Percentiles rank a stretch among this genome's conserved stretches.
Conservation (phyloP, 2,329 filamentous ascomycete genomes). For the Sclerotinia borealis region DNA sequence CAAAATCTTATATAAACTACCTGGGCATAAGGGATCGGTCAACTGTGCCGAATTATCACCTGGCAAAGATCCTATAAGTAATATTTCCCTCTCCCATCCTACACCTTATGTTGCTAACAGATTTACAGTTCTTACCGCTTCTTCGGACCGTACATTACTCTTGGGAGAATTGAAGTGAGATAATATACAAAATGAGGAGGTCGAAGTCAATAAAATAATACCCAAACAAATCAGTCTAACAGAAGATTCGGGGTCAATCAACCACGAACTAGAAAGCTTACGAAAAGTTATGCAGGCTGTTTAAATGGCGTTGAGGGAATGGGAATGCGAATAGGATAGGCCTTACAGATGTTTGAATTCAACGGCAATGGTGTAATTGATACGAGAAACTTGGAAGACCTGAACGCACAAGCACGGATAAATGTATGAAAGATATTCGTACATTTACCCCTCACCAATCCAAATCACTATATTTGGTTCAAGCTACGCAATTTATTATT, state of each 20-base stretch:
- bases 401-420: not conserved
- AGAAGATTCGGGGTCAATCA: not conserved
- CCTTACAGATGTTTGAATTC: constrained; percentile 1
- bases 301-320: not conserved
- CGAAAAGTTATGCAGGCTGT: not conserved
- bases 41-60: constrained; percentile 93
- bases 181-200: not conserved
- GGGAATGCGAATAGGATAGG: not conserved
- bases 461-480: constrained; percentile 4
- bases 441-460: not conserved
- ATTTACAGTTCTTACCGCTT: constrained; percentile 70
- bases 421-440: not conserved
- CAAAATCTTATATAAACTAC: constrained; percentile 89
- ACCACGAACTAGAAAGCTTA: not conserved
- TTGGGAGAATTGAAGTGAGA: constrained; percentile 71
- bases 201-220: constrained; percentile 8
- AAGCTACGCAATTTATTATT: not conserved
- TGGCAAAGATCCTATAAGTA: constrained; percentile 77
- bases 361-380: constrained; percentile 1
- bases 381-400: not conserved
- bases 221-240: not conserved
- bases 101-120: constrained; percentile 18
- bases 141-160: constrained; percentile 80
- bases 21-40: constrained; percentile 89
- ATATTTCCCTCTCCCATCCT: constrained; percentile 38